phyloP scores from a whole-genome alignment of 1,284 basidiomycete species.

The Cryptococcus jaspeensis region DNA sequence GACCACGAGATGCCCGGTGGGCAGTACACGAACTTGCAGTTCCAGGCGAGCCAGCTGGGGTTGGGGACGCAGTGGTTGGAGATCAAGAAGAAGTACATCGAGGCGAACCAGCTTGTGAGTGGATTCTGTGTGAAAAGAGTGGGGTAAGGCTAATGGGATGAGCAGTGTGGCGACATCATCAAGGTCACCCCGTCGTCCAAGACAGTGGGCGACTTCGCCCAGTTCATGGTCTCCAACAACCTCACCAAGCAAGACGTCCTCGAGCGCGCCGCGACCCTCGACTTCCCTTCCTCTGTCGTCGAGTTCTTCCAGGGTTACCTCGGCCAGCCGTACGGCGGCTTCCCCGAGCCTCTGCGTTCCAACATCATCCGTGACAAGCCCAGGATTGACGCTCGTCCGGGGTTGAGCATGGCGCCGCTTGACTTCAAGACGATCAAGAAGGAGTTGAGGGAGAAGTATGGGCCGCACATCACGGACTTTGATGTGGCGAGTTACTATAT shows the following conservation, averaged over 20 bases:
- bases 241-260: conserved; percentile 83
- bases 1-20: conserved; percentile 99
- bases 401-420: conserved; percentile 78
- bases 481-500: conserved; percentile 90
- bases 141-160: neutral
- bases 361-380: conserved; percentile 91
- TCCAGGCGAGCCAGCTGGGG: conserved; percentile 97
- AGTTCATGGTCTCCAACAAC: conserved; percentile 97
- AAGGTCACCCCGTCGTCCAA: conserved; percentile 99
- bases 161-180: conserved; percentile 92
- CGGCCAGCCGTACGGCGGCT: conserved; percentile 93
- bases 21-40: conserved; percentile 93
- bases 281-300: conserved; percentile 95
- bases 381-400: conserved; percentile 90
- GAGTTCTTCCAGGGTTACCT: conserved; percentile 99
- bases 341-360: conserved; percentile 93
- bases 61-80: conserved; percentile 97
- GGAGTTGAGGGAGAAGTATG: conserved; percentile 89
- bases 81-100: conserved; percentile 98
- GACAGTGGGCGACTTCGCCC: conserved; percentile 98
- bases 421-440: conserved; percentile 96
- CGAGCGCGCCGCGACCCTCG: conserved; percentile 80
- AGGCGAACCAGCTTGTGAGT: conserved; percentile 85
- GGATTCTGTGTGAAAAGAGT: neutral
- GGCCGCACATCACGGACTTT: conserved; percentile 85